Conservation (phyloP, 164 flowering plant species). For the Magnolia sinica region DNA sequence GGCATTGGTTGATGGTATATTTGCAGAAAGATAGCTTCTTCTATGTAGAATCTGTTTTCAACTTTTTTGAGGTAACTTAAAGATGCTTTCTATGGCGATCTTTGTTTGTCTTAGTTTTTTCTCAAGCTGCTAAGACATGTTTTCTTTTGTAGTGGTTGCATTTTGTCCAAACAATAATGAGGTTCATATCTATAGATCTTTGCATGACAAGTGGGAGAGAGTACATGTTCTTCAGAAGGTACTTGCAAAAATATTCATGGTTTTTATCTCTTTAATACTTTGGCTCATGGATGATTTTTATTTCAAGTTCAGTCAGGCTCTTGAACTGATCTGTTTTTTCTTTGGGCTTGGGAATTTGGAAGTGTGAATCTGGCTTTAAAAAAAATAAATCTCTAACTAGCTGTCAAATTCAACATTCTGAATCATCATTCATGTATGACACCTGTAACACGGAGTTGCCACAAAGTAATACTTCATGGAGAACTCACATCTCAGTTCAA, state of each 20-base stretch:
- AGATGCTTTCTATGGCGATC: background rate
- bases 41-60: too few relatives aligned
- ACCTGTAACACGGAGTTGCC: background rate
- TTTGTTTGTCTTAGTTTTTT: background rate
- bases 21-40: too few relatives aligned
- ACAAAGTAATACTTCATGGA: too few relatives aligned
- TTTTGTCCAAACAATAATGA: constrained; percentile 87
- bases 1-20: too few relatives aligned
- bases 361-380: background rate
- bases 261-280: background rate
- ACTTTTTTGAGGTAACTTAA: too few relatives aligned
- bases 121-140: background rate
- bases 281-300: background rate
- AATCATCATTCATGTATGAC: too few relatives aligned
- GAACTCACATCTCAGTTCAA: background rate
- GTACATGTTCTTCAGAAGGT: constrained; percentile 89
- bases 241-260: background rate
- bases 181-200: constrained; percentile 69
- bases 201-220: constrained; percentile 79
- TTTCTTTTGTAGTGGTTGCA: constrained; percentile 68
- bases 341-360: background rate
- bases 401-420: background rate
- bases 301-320: background rate
- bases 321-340: background rate
- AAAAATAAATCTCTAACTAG: background rate